A percentile compares a stretch with the other conserved stretches of the same genome.
Conservation (phyloP, 2,329 filamentous ascomycete species). For the Chalaropsis thielavioides region DNA sequence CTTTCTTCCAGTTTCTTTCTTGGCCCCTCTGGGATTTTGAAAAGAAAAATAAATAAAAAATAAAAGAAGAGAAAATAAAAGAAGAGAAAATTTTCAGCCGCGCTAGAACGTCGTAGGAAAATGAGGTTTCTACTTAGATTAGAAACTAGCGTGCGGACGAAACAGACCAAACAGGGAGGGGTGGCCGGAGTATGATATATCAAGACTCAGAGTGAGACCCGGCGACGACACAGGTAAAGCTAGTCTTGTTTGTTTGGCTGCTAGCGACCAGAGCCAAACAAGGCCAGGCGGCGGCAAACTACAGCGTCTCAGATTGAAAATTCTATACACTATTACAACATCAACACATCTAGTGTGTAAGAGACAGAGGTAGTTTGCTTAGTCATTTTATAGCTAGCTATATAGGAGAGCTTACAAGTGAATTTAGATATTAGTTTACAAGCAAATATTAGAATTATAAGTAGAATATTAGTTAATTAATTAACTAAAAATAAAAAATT, state of each 20-base stretch:
- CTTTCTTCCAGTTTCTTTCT: background rate
- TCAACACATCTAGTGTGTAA: background rate
- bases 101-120: background rate
- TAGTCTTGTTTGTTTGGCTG: background rate
- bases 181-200: background rate
- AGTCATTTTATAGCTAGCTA: no score
- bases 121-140: background rate
- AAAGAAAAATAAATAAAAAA: background rate
- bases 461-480: no score
- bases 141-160: background rate
- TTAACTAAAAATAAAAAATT: no score
- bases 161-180: background rate
- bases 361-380: no score
- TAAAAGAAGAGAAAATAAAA: background rate
- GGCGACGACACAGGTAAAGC: background rate
- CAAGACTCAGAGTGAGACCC: background rate
- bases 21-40: background rate
- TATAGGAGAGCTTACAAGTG: no score
- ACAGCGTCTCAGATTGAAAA: background rate
- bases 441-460: no score
- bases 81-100: background rate
- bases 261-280: background rate
- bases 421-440: no score
- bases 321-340: background rate
- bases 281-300: background rate